phyloP scores from a whole-genome alignment of 2,329 filamentous ascomycete genomes.

The Diaporthe sp. region DNA sequence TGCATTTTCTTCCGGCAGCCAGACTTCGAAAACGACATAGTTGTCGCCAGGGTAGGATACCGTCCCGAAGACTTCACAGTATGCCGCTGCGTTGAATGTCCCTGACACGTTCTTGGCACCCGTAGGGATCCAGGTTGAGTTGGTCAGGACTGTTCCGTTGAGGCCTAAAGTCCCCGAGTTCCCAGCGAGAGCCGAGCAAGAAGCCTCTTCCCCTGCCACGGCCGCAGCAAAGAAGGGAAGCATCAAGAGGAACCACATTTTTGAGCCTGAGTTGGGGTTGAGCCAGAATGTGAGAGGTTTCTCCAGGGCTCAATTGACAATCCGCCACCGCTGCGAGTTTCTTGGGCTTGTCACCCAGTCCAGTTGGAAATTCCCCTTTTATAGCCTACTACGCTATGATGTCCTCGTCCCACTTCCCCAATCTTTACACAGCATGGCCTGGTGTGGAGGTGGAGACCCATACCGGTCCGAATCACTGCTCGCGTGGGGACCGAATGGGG shows the following conservation, averaged over 20 bases:
- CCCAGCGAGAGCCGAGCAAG: neutral
- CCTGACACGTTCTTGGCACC: conserved; percentile 13
- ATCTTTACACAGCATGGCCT: neutral
- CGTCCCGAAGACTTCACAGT: conserved; percentile 7
- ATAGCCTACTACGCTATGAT: conserved; percentile 1
- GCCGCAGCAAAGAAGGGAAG: neutral
- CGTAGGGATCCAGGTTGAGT: conserved; percentile 24
- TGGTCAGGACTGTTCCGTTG: conserved; percentile 18
- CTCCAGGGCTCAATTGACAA: neutral
- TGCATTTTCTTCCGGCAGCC: neutral
- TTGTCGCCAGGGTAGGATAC: neutral
- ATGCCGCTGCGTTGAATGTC: conserved; percentile 2
- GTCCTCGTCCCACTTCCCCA: conserved; percentile 16
- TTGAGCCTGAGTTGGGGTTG: neutral
- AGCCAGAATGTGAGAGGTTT: neutral
- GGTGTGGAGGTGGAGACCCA: conserved; percentile 29
- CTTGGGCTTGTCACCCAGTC: too few species aligned
- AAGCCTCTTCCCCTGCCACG: conserved; percentile 1
- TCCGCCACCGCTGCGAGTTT: neutral
- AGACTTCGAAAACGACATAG: conserved; percentile 18
- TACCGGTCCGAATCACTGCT: conserved; percentile 13
- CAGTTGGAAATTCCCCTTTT: neutral
- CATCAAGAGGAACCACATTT: neutral
- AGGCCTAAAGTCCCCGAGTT: neutral
- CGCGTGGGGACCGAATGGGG: conserved; percentile 25